Base-by-base conservation (phyloP, 768 basidiomycete genomes). In the Amyloporia xantha region DNA sequence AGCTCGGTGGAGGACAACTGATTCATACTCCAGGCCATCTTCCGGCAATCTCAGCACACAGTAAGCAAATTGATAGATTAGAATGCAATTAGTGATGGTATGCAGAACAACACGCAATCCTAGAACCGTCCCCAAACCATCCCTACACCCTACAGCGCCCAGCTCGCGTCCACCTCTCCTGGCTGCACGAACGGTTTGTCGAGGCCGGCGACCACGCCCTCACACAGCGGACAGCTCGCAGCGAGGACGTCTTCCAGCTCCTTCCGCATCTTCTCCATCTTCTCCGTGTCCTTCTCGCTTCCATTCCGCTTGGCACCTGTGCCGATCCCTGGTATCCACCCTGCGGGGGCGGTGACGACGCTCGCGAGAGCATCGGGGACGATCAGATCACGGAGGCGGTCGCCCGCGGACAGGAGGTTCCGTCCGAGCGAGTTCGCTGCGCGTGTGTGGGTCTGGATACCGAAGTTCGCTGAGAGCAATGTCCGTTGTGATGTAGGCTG, bases 231-330 rank as follows among this genome's bases (percentile, higher is more conserved):
- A 69, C 96, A 98, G 51, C 76, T 89, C 56, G 86, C 84, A 15
- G 93, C 86, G 35, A 99, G 71, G 52, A 97, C 64, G 46, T 91
- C 88, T 57, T 99, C 96, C 61, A 99, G 64, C 69, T 97, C 92
- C 36, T 74, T 75, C 56, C 88, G 73, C 63, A 96, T 58, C 63
- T 77, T 82, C 66, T 91, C 89, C 41, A 73, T 68, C 64, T 80
- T 82, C 61, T 76, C 80, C 30, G 71, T 75, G 42, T 73, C 74
- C 52, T 72, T 74, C 53, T 80, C 79, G 36, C 69, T 67, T 52
- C 62, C 69, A 25, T 63, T 54, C 30, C 71, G 70, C 43, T 65
- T 71, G 59, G 73, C 72, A 4, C 73, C 72, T 33, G 51, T 49
- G 11, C 76, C 79, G 54, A 84, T 82, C 25, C 80, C 78, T 19